Evolutionary conservation across 768 basidiomycete species (phyloP).

Genomic region (Mycena epipterygia): DNA sequence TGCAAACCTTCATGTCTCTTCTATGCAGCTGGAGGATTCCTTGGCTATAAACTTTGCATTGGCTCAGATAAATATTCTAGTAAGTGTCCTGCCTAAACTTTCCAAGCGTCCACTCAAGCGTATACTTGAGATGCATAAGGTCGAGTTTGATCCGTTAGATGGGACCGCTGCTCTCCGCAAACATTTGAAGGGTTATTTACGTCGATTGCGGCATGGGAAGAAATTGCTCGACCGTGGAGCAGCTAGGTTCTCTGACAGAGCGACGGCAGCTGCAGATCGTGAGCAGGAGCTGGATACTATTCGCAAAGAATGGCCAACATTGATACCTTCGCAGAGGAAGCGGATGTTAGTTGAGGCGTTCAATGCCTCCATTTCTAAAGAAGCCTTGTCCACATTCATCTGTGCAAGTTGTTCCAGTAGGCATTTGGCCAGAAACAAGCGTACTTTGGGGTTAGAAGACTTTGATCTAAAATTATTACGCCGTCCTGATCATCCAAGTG

Average conservation of each 20-base stretch:
- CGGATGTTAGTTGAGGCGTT: background rate
- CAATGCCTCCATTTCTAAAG: background rate
- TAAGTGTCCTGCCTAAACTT: background rate
- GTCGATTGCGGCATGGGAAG: background rate
- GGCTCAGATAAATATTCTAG: background rate
- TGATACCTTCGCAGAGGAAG: background rate
- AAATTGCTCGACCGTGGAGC: background rate
- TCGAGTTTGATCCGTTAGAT: background rate
- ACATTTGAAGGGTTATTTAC: background rate
- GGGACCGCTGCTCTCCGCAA: background rate
- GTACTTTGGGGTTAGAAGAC: background rate
- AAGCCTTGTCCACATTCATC: background rate
- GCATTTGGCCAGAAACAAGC: background rate
- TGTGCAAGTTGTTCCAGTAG: background rate
- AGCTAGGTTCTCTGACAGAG: background rate
- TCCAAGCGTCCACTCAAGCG: background rate
- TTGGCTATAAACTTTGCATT: background rate
- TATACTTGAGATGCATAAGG: background rate
- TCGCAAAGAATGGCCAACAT: background rate
- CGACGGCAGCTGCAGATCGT: background rate
- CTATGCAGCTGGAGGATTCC: background rate
- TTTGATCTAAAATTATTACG: background rate
- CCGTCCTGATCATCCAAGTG: background rate
- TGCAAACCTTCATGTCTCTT: background rate
- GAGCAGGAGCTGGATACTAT: background rate